Conservation (phyloP, 306 rosid species). For the Begonia fuchsioides region DNA sequence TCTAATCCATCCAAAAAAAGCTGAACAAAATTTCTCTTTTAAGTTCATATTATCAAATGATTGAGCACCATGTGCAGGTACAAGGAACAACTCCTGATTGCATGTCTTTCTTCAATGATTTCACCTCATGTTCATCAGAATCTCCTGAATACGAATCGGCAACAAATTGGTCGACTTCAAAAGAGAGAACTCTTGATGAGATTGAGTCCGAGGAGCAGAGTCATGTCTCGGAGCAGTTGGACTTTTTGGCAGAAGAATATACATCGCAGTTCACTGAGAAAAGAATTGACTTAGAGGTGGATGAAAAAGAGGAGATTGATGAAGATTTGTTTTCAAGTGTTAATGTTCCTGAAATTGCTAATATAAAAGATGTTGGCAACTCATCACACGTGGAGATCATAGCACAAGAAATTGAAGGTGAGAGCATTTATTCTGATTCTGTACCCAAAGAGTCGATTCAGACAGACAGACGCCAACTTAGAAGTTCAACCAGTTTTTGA, state of each 20-base stretch:
- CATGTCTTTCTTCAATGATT: slow-evolving; percentile 14
- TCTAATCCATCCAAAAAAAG: slow-evolving; percentile 6
- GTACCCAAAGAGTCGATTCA: slow-evolving; percentile 3
- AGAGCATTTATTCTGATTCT: slow-evolving; percentile 18
- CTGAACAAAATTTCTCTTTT: background rate
- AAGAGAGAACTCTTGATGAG: slow-evolving; percentile 14
- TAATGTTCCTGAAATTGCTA: slow-evolving; percentile 82
- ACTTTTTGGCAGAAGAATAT: slow-evolving; percentile 28
- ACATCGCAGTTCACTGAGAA: slow-evolving; percentile 23
- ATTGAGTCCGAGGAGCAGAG: slow-evolving; percentile 12
- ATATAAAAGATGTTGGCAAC: slow-evolving; percentile 28
- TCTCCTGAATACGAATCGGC: slow-evolving; percentile 23
- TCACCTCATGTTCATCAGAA: slow-evolving; percentile 9
- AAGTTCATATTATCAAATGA: background rate
- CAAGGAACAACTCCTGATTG: background rate
- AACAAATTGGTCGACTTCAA: slow-evolving; percentile 17
- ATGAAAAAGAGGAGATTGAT: slow-evolving; percentile 52
- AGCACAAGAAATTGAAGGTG: slow-evolving; percentile 21
- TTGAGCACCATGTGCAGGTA: background rate
- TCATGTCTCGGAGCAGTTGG: slow-evolving; percentile 20
- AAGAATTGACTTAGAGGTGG: slow-evolving; percentile 25
- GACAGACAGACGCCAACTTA: too few relatives aligned
- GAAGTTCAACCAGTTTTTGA: background rate
- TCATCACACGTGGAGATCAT: slow-evolving; percentile 15
- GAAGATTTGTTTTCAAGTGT: slow-evolving; percentile 58